Conservation (phyloP, 2,329 filamentous ascomycete genomes). For the Sphaerulina populicola region DNA sequence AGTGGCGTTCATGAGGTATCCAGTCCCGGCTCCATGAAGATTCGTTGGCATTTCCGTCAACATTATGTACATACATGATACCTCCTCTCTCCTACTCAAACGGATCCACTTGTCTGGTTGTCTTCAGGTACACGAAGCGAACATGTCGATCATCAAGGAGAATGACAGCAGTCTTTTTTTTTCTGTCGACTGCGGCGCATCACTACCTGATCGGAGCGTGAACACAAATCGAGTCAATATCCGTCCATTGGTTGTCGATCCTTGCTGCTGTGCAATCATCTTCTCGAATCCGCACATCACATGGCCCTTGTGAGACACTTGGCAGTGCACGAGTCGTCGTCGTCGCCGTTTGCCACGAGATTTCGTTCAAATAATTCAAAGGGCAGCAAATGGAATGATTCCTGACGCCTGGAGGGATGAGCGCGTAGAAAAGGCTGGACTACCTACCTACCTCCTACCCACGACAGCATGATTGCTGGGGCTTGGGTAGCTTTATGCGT, state of each 20-base stretch:
- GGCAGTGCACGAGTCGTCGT: constrained; percentile 2
- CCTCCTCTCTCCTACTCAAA: not conserved
- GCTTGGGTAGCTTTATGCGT: not conserved
- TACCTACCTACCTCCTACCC: not conserved
- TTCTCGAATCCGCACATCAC: not conserved
- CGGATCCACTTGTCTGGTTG: constrained; percentile 5
- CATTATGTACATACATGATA: too few species aligned
- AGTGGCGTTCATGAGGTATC: too few species aligned
- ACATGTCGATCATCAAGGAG: constrained; percentile 7
- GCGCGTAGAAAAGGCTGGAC: too few species aligned
- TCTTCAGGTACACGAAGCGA: constrained; percentile 9
- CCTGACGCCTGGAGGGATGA: too few species aligned
- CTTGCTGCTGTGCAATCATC: not conserved
- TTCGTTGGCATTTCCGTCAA: not conserved
- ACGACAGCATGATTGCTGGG: not conserved
- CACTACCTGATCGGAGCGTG: not conserved
- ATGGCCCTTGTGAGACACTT: constrained; percentile 1
- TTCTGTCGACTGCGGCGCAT: not conserved
- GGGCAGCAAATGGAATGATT: not conserved
- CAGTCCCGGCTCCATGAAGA: too few species aligned
- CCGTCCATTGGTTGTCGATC: not conserved
- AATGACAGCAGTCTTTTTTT: not conserved
- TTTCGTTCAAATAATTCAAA: not conserved
- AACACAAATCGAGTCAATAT: not conserved
- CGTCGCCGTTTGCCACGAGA: not conserved